Evolutionary conservation across 208 protist species (phyloP), one percentile per base, ranked within the genome.

Genomic region (Naegleria lovaniensis): DNA sequence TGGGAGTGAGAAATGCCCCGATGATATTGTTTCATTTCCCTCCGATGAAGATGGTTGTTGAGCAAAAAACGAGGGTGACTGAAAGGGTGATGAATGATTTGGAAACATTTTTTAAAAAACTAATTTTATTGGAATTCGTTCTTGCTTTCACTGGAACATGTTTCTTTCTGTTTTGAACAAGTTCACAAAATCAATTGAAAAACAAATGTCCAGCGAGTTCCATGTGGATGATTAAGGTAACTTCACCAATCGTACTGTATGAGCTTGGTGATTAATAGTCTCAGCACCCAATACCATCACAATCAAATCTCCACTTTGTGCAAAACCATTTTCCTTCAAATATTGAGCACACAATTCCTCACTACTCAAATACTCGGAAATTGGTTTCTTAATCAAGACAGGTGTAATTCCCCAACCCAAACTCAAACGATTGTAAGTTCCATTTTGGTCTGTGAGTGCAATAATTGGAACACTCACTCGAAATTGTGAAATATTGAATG

Each of bases 401-500:
- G 88, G 48, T 33, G 25, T 90, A 51, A 90, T 40, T 38, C 59
- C 59, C 55, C 88, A 48, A 38, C 36, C 22, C n/a, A 91, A 43
- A 33, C 58, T 29, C 9, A 91, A n/a, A 87, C 92, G 91, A 51
- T 92, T 91, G 9, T 92, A 89, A 0, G 91, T 91, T 55, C 92
- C 59, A 51, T 83, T 83, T 51, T 92, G 91, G 55, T 89, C 85
- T 22, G 94, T 96, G 22, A 97, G 92, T n/a, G 92, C 93, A 52
- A 97, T 88, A 43, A 97, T 94, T 41, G 95, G 95, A 51, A 93
- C 94, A 13, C 51, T 41, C 39, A 96, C 96, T 29, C 96, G 91
- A 89, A 96, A 97, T 93, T 97, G 96, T 75, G 95, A 93, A 48
- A 98, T 91, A 6, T 95, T 87, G 67, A 94, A 90, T 5, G 95